phyloP scores from a whole-genome alignment of 164 flowering plant genomes.

The Chimonanthus praecox region DNA sequence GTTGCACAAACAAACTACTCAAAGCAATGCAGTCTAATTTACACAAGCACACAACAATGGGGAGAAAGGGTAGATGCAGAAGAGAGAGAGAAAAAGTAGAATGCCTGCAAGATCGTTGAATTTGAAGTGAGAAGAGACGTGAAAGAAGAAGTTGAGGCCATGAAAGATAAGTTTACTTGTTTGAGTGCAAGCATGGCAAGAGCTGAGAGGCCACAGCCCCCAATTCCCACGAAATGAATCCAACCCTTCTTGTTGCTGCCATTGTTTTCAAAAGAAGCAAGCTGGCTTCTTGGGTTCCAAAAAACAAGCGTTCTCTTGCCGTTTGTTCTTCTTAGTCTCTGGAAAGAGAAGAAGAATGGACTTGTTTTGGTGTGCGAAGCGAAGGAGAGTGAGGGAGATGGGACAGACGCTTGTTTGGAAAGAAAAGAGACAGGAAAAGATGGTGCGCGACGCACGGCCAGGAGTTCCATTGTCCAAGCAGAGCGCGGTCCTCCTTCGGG shows the following conservation, averaged over 20 bases:
- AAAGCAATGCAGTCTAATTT: background rate
- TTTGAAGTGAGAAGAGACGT: background rate
- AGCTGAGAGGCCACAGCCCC: constrained; percentile 49
- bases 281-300: background rate
- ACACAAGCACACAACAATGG: background rate
- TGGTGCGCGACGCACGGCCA: background rate
- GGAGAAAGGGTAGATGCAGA: background rate
- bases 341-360: background rate
- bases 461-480: background rate
- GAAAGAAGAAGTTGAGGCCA: background rate
- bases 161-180: constrained; percentile 19
- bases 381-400: background rate
- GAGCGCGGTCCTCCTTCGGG: no score
- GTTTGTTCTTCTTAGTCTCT: background rate
- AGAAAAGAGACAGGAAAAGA: background rate
- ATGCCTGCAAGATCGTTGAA: background rate
- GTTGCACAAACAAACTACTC: background rate
- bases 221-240: constrained; percentile 49
- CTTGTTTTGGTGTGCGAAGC: background rate
- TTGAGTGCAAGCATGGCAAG: constrained; percentile 48
- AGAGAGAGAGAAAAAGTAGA: background rate
- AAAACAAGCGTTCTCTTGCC: background rate
- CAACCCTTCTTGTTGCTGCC: constrained; percentile 8
- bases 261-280: background rate
- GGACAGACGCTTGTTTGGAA: background rate